Base-by-base conservation (phyloP, 2,329 filamentous ascomycete genomes). In the Phialemoniopsis sp. region DNA sequence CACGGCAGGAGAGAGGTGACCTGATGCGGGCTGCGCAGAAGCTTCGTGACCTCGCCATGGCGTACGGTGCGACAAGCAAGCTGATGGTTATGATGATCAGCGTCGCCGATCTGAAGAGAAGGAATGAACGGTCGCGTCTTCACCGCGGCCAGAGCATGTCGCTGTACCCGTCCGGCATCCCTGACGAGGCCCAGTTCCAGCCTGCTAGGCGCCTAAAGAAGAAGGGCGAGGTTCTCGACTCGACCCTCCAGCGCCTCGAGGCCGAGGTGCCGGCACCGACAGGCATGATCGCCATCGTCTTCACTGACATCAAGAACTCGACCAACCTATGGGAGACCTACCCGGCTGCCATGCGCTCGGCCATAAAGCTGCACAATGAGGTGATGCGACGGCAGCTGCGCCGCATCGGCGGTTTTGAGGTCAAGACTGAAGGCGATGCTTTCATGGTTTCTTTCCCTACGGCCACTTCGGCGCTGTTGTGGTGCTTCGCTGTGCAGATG, bases 371-470 rank as follows among this genome's bases (percentile, higher is more conserved):
- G 50, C 93, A 98, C 72, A 98, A 98, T 61, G 89, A 95, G 54
- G 80, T 96, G 34, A 95, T 98, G 85, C 85, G 93, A 49, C 80
- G 93, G 40, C 91, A 97, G 58, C 70, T 98, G 50, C 83, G 93
- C 37, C 85, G 90, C 46, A 94, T 96, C 52, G 93, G 93, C 56
- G 93, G 93, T 2, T 98, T 96, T 57, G 93, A 98, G 66, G 93
- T 98, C 62, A 98, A 98, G 73, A 98, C 93, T 14, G 93, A 98
- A 87, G 93, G 93, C 50, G 93, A 98, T 64, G 93, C 93, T 8
- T 98, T 98, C 56, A 97, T 98, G 90, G 93, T 98, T 26, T 95
- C 91, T 9, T 98, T 98, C 63, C 88, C 90, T 2, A 97, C 93
- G 1, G 89, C 93, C 3, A 97, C 93, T 2, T 93, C 90, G 8